These are phyloP conservation scores for Ceratobasidium theobromae DNA, from an alignment of 1,284 basidiomycete species.

Conservation along the genomic window DNA sequence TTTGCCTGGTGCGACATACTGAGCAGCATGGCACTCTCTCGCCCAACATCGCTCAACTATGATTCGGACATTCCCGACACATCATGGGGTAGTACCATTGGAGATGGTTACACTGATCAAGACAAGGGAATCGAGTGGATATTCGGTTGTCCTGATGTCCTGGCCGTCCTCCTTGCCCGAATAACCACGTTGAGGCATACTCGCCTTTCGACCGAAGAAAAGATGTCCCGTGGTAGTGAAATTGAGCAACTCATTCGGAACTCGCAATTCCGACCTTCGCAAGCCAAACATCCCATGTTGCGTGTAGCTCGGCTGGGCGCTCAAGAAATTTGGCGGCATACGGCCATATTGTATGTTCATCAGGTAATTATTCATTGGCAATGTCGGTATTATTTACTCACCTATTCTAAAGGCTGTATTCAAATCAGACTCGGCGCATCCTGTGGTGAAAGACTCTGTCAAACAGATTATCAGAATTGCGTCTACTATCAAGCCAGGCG, in stretches of 20 bases:
- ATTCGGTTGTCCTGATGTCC: slow-evolving; percentile 3
- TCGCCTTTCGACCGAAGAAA: neutral
- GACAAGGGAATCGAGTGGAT: slow-evolving; percentile 12
- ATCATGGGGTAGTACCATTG: neutral
- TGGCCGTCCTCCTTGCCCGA: neutral
- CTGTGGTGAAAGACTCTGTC: neutral
- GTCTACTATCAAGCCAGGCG: neutral
- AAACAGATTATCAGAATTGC: slow-evolving; percentile 1
- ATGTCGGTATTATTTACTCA: too few relatives aligned
- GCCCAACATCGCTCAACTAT: slow-evolving; percentile 1
- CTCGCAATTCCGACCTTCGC: neutral
- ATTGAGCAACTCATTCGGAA: neutral
- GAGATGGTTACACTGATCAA: neutral
- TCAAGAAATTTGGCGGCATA: slow-evolving; percentile 20
- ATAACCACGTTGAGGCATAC: neutral
- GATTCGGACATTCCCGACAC: neutral
- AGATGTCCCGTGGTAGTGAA: neutral
- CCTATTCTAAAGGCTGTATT: neutral
- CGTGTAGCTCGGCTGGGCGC: slow-evolving; percentile 3
- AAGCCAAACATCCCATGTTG: neutral
- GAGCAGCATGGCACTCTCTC: slow-evolving; percentile 1
- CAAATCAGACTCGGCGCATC: neutral
- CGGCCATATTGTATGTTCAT: neutral
- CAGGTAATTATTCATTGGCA: too few relatives aligned
- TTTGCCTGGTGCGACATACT: slow-evolving; percentile 22